Base-by-base conservation (phyloP, 2,329 filamentous ascomycete species). In the Beauveria asiatica region DNA sequence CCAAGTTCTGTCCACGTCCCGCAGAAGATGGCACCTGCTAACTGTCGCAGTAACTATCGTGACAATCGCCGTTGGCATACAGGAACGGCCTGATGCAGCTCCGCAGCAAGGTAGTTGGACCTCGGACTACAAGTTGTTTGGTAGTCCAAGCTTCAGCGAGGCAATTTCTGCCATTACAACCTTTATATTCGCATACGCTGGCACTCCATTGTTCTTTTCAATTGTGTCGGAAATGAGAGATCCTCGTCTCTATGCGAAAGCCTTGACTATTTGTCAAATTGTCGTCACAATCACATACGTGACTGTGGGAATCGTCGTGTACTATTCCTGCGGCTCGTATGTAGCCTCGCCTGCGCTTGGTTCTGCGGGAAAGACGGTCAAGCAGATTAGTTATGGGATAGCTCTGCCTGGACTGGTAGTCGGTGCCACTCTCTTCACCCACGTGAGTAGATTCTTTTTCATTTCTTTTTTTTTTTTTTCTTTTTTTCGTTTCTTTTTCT, bases 341-440 rank as follows among this genome's bases (percentile, higher is more conserved):
- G 74, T 80, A 4, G 72, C 77, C 0, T 78, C 76, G 0, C 78
- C 78, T 0, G 76, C 76, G 1, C 70, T 80, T 5, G 78, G 76
- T 2, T 78, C 75, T 33, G 78, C 76, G 1, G 78, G 78, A 0
- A 2, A 42, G 0, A 52, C 66, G 0, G 68, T 77, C 57, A 79
- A 79, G 69, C 78, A 74, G 63, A 67, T 78, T 17, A 70, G 69
- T 53, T 80, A 79, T 59, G 78, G 76, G 9, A 64, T 73, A n/a
- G 69, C 70, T 16, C 65, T 72, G 3, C 70, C 68, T 0, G 70
- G 70, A 2, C 63, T 72, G 17, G 13, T 41, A 16, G 39, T n/a
- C 7, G 17, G 39, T 3, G 39, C 13, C 17, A 41, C 17, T n/a
- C 39, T 41, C n/a, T 41, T 16, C 5, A 16, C 39, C 16, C 39